These are phyloP conservation scores for Trichoderma endophyticum DNA, from an alignment of 2,329 filamentous ascomycete genomes.

Conservation along the genomic window DNA sequence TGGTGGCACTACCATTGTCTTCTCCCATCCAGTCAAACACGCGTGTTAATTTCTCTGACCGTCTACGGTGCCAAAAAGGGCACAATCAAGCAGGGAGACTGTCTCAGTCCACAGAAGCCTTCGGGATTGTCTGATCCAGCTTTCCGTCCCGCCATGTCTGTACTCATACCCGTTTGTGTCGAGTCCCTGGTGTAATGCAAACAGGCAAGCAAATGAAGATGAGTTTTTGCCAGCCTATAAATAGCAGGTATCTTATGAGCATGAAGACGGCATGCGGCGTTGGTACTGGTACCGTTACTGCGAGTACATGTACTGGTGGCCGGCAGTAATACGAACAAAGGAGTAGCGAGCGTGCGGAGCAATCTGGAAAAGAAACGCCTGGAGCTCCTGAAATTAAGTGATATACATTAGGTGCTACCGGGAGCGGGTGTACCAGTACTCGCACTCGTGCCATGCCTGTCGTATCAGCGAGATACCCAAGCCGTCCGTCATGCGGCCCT, in stretches of 20 bases:
- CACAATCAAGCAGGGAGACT: background rate
- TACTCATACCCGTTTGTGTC: background rate
- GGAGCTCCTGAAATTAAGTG: conserved; percentile 20
- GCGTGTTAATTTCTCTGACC: background rate
- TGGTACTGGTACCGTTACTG: background rate
- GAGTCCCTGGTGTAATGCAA: background rate
- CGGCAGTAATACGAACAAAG: conserved; percentile 10
- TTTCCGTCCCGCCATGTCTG: background rate
- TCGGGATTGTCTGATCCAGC: background rate
- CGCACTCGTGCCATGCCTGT: background rate
- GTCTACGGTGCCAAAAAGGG: background rate
- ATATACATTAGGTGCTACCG: conserved; percentile 2
- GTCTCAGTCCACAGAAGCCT: background rate
- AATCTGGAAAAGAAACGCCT: background rate
- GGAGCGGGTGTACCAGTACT: background rate
- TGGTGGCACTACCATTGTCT: background rate
- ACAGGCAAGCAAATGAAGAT: conserved; percentile 13
- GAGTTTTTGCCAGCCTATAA: background rate
- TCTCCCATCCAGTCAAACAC: background rate
- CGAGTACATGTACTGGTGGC: background rate
- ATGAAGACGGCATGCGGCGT: background rate
- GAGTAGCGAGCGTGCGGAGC: conserved; percentile 10
- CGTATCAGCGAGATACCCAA: conserved; percentile 7
- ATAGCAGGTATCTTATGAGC: background rate
- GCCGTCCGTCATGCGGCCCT: conserved; percentile 11